phyloP scores from a whole-genome alignment of 2,329 filamentous ascomycete genomes.

The Colletotrichum musicola region DNA sequence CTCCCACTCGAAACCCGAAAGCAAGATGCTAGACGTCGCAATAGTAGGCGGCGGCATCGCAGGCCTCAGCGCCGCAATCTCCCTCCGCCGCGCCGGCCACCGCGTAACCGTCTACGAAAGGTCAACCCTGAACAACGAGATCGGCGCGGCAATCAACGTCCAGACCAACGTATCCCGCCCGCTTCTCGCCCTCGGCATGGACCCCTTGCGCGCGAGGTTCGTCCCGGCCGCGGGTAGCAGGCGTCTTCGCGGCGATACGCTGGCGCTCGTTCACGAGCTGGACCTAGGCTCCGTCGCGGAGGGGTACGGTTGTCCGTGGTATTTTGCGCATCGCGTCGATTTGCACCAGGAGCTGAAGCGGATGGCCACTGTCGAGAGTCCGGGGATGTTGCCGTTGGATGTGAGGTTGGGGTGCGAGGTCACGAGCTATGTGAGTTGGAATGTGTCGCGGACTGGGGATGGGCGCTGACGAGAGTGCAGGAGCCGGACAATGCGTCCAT shows the following conservation, averaged over 20 bases:
- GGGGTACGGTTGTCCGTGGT: conserved; percentile 43
- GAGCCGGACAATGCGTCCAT: conserved; percentile 44
- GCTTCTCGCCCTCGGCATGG: conserved; percentile 52
- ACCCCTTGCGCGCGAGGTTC: conserved; percentile 46
- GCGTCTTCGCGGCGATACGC: conserved; percentile 18
- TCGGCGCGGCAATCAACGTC: conserved; percentile 55
- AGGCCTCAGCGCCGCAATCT: conserved; percentile 50
- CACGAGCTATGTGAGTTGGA: conserved; percentile 42
- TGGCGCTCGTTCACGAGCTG: conserved; percentile 39
- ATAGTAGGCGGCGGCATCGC: conserved; percentile 54
- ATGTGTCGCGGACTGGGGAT: not conserved
- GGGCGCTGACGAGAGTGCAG: conserved; percentile 26
- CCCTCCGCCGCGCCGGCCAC: conserved; percentile 51
- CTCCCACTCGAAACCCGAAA: not conserved
- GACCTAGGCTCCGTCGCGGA: conserved; percentile 9
- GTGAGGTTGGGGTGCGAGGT: conserved; percentile 45
- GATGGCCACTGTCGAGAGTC: conserved; percentile 46
- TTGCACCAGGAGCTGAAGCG: conserved; percentile 52
- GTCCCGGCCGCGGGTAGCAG: conserved; percentile 43
- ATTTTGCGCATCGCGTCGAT: conserved; percentile 54
- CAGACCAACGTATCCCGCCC: conserved; percentile 54
- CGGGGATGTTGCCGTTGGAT: conserved; percentile 44
- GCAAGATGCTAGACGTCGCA: conserved; percentile 38
- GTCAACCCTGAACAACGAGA: conserved; percentile 51
- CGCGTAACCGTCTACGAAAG: conserved; percentile 52